Evolutionary conservation across 2,329 filamentous ascomycete species (phyloP), one percentile per base, ranked within the genome.

Genomic region (Aureobasidium sp.): DNA sequence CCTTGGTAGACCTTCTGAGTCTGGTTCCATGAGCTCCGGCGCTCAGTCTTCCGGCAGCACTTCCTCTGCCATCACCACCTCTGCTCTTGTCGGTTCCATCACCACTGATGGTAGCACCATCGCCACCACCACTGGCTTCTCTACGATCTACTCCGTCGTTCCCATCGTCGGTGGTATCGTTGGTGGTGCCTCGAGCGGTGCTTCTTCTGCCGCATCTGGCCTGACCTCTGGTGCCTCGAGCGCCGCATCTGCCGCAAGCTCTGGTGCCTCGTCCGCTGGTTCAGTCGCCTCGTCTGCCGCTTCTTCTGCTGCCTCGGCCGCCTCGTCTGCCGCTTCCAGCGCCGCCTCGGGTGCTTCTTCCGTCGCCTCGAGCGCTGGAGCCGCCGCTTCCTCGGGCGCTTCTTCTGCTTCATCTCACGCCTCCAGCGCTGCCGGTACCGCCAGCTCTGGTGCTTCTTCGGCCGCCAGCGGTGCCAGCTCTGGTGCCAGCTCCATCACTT

Each of bases 101-200:
- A 70, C 69, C 55, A 63, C 66, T 7, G 65, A 63, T 45, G 71
- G 67, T 65, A 68, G 68, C 45, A 68, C 65, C 48, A 66, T 68
- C 65, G 67, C 66, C 50, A 72, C 71, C 52, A 70, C 68, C 39
- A 71, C 70, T 53, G 72, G 71, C 60, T 66, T 65, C 50, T 72
- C 70, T 63, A 73, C 71, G 61, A 69, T 72, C 69, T 73, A 64
- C 64, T 64, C 64, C 50, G 53, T 54, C 30, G 60, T 55, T 32
- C 65, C 64, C 34, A 25, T 59, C 45, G 57, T 59, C 13, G 57
- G 57, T 50, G 57, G 57, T 34, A 63, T 64, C 44, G 53, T 52
- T 21, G 60, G 47, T 21, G 65, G 64, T 48, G 54, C 42, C 42
- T 52, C 50, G 41, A 62, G 62, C 39, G 66, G 62, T 41, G 58